A percentile compares a stretch with the other conserved stretches of the same genome.
Conservation (phyloP, 2,329 filamentous ascomycete species). For the Paraphoma sp. region DNA sequence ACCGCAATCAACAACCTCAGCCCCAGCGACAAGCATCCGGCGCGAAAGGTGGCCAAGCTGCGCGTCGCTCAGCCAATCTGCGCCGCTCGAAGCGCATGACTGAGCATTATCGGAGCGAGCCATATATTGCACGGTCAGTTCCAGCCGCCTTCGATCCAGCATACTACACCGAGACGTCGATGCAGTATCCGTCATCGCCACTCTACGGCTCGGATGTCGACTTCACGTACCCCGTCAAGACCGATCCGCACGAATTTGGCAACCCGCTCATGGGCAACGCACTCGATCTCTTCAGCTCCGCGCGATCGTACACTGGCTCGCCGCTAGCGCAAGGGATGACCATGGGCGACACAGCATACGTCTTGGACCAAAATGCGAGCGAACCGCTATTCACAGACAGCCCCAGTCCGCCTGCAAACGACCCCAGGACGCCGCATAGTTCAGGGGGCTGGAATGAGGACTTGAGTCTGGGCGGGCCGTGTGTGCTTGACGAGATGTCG, state of each 20-base stretch:
- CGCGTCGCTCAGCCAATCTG: slow-evolving; percentile 36
- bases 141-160: slow-evolving; percentile 21
- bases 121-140: slow-evolving; percentile 22
- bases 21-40: slow-evolving; percentile 54
- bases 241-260: neutral
- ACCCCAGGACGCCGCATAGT: slow-evolving; percentile 28
- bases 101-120: slow-evolving; percentile 25
- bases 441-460: slow-evolving; percentile 20
- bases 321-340: slow-evolving; percentile 13
- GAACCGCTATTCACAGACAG: slow-evolving; percentile 32
- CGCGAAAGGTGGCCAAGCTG: slow-evolving; percentile 54
- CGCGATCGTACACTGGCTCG: slow-evolving; percentile 11
- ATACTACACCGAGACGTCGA: slow-evolving; percentile 6
- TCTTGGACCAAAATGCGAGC: slow-evolving; percentile 23
- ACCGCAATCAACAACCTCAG: slow-evolving; percentile 32
- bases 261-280: slow-evolving; percentile 7
- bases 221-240: slow-evolving; percentile 10
- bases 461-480: slow-evolving; percentile 5
- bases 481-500: slow-evolving; percentile 12
- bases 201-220: slow-evolving; percentile 32
- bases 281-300: slow-evolving; percentile 11
- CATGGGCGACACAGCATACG: slow-evolving; percentile 18
- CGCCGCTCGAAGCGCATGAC: slow-evolving; percentile 28
- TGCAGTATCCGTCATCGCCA: slow-evolving; percentile 21
- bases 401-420: slow-evolving; percentile 24